phyloP scores from a whole-genome alignment of 164 flowering plant genomes.

The Santalum album region DNA sequence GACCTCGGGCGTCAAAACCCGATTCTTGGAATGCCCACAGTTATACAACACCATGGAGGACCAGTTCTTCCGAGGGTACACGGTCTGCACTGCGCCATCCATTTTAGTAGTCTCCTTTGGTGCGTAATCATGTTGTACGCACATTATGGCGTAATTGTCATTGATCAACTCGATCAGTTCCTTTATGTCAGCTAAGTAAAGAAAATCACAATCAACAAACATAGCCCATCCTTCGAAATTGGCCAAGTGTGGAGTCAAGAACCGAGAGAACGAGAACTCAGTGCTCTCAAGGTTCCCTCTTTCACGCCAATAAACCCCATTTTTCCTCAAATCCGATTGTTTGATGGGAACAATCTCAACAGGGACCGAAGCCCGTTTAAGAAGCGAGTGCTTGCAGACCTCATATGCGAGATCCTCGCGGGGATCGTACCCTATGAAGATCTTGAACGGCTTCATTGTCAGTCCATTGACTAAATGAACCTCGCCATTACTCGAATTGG shows the following conservation, averaged over 20 bases:
- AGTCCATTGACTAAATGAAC: background rate
- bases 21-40: constrained; percentile 80
- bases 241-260: constrained; percentile 76
- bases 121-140: constrained; percentile 92
- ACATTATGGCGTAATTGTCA: constrained; percentile 78
- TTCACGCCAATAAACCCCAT: constrained; percentile 72
- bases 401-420: constrained; percentile 77
- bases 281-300: constrained; percentile 80
- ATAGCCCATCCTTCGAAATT: constrained; percentile 79
- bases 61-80: constrained; percentile 92
- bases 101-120: constrained; percentile 89
- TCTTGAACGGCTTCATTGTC: constrained; percentile 40
- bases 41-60: constrained; percentile 94
- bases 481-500: background rate
- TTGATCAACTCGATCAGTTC: constrained; percentile 63
- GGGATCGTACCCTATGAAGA: constrained; percentile 87
- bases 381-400: constrained; percentile 69
- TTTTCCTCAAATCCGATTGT: constrained; percentile 61
- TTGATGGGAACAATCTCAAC: constrained; percentile 66
- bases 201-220: constrained; percentile 95
- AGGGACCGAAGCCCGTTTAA: constrained; percentile 67
- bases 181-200: constrained; percentile 74
- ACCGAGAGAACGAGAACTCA: constrained; percentile 78
- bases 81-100: constrained; percentile 91
- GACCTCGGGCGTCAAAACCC: constrained; percentile 55